phyloP scores from a whole-genome alignment of 75 land plant species.

The Azolla pinnata region DNA sequence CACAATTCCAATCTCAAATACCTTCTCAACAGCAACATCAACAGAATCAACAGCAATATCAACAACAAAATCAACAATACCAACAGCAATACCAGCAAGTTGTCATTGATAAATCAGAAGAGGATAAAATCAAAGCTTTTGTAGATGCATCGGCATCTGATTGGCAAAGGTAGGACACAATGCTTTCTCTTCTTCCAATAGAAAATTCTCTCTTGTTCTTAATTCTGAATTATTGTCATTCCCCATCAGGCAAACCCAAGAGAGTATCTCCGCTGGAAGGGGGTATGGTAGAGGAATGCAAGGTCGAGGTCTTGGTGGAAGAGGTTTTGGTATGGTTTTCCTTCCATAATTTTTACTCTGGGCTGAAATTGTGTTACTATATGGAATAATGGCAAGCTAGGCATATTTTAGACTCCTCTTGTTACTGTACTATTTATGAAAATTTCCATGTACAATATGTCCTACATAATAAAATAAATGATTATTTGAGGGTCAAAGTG shows the following conservation, averaged over 20 bases:
- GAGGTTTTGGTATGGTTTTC: slow-evolving; percentile 57
- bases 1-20: slow-evolving; percentile 9
- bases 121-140: slow-evolving; percentile 79
- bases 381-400: no score
- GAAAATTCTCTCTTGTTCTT: no score
- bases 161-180: slow-evolving; percentile 77
- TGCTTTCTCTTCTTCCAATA: no score
- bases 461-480: no score
- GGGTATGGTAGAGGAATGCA: slow-evolving; percentile 65
- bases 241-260: slow-evolving; percentile 61
- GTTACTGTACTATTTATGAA: no score
- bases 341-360: not conserved
- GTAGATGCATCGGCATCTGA: slow-evolving; percentile 68
- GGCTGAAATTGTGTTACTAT: no score
- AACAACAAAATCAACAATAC: no score
- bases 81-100: slow-evolving; percentile 23
- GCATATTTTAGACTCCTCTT: no score
- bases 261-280: slow-evolving; percentile 47
- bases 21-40: not conserved
- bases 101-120: slow-evolving; percentile 46
- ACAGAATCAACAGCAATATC: not conserved
- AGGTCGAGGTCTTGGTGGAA: slow-evolving; percentile 54
- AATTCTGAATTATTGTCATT: no score
- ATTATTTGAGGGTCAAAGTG: no score
- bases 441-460: no score